Evolutionary conservation across 495 filamentous ascomycete species (phyloP).

Genomic region (Mytilinidion resinicola): DNA sequence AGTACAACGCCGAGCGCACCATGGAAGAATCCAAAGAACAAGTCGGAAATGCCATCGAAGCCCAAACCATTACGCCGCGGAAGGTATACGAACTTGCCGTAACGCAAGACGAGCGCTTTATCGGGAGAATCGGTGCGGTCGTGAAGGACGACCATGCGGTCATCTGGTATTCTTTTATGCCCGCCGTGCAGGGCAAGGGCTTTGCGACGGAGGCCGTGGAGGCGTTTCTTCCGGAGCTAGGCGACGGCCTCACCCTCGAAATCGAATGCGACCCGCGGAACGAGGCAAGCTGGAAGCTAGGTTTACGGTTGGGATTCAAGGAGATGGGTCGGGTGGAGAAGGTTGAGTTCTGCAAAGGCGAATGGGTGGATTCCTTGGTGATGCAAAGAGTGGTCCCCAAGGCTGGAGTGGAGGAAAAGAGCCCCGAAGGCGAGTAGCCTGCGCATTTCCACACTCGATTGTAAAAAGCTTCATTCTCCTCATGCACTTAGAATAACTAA

Average conservation of each 20-base stretch:
- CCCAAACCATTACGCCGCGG: constrained; percentile 5
- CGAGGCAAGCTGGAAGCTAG: constrained; percentile 20
- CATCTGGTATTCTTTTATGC: constrained; percentile 24
- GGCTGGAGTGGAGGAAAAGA: neutral
- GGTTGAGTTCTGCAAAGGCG: constrained; percentile 16
- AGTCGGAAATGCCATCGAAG: constrained; percentile 4
- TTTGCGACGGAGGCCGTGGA: constrained; percentile 24
- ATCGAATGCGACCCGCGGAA: constrained; percentile 27
- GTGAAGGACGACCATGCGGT: constrained; percentile 8
- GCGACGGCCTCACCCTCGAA: constrained; percentile 6
- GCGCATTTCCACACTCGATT: too few relatives aligned
- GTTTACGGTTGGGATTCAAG: constrained; percentile 18
- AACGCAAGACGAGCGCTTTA: constrained; percentile 5
- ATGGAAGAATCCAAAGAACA: constrained; percentile 9
- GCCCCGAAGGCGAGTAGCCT: too few relatives aligned
- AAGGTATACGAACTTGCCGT: constrained; percentile 20
- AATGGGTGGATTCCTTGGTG: constrained; percentile 22
- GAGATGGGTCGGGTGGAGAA: constrained; percentile 17
- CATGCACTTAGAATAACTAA: too few relatives aligned
- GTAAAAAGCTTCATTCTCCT: too few relatives aligned
- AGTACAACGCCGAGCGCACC: constrained; percentile 12
- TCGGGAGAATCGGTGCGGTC: constrained; percentile 19
- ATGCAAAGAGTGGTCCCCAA: constrained; percentile 6
- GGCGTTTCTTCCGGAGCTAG: constrained; percentile 13
- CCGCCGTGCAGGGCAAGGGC: constrained; percentile 15